Base-by-base conservation (phyloP, 2,329 filamentous ascomycete genomes). In the Trichothecium roseum region DNA sequence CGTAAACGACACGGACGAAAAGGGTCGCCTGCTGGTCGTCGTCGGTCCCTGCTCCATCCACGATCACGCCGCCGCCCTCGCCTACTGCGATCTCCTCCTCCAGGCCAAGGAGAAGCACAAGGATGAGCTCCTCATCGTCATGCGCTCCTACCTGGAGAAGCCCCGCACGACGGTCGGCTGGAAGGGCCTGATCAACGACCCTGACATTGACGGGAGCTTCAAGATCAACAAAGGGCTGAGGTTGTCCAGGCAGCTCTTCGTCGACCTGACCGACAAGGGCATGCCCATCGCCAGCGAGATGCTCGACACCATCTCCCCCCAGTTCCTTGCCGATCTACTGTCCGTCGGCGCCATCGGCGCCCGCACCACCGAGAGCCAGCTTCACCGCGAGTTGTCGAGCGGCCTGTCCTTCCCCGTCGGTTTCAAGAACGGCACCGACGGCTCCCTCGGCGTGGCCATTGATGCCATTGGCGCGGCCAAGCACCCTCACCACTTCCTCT, bases 351-450 rank as follows among this genome's bases (percentile, higher is more conserved):
- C 91, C 18, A 81, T 98, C 47, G 91, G 91, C 38, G 91, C 91
- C n/a, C 76, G 91, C 42, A 98, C 91, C 15, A 96, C 91, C 3
- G 91, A 98, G 66, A 88, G 81, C 35, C 91, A 98, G 66, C 72
- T 96, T 42, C 91, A 98, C 62, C 81, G 91, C 38, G 91, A 98
- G 63, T 68, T 98, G 43, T 89, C 91, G 16, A 91, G 84, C 36
- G 91, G 91, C 53, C 70, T 96, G 26, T 93, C 84, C 48, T 96
- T 95, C 81, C 91, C 91, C 2, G 87, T 98, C 9, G 91, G 91
- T 35, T 98, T 98, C 82, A 98, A 98, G 75, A 98, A 98, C 62
- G 91, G 91, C 45, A 98, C 91, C 22, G 91, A 98, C 56, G 91
- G 91, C 35, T 82, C 81, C 8, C 66, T 96, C 32, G 75, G 80